A percentile compares a stretch with the other conserved stretches of the same genome.
Conservation (phyloP, 1,139 yeast genomes). For the Yamadazyma triangularis region DNA sequence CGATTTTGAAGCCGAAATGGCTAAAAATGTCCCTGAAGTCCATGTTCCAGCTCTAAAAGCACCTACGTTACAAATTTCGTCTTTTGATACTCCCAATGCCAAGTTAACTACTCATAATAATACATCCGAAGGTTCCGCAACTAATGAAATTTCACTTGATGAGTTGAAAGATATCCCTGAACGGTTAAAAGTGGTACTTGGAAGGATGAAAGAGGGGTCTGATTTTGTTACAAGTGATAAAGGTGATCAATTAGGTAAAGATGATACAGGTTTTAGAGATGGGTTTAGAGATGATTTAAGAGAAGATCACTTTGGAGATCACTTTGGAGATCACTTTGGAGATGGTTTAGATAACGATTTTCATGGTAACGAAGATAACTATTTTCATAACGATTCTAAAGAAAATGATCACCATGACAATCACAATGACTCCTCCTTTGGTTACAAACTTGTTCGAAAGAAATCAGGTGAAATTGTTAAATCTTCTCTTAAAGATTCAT, state of each 20-base stretch:
- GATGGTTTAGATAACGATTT: too few relatives aligned
- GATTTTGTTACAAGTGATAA: too few relatives aligned
- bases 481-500: slow-evolving; percentile 52
- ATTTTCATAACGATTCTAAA: slow-evolving; percentile 52
- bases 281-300: neutral
- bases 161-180: neutral
- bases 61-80: too few relatives aligned
- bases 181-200: neutral
- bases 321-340: slow-evolving; percentile 1
- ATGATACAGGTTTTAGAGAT: neutral
- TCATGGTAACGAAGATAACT: slow-evolving; percentile 76
- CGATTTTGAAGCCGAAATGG: too few relatives aligned
- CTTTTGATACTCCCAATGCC: neutral
- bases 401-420: slow-evolving; percentile 39
- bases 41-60: too few relatives aligned
- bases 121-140: neutral
- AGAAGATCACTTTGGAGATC: slow-evolving; percentile 1
- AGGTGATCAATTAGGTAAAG: too few relatives aligned
- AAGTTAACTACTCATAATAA: neutral
- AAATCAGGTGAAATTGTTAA: slow-evolving; percentile 81
- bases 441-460: slow-evolving; percentile 48
- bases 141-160: too few relatives aligned
- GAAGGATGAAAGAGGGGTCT: neutral
- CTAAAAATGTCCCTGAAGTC: too few relatives aligned
- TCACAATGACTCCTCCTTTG: too few relatives aligned